These are phyloP conservation scores for Paraphoma sp. DNA, from an alignment of 2,329 filamentous ascomycete genomes.

Conservation along the genomic window DNA sequence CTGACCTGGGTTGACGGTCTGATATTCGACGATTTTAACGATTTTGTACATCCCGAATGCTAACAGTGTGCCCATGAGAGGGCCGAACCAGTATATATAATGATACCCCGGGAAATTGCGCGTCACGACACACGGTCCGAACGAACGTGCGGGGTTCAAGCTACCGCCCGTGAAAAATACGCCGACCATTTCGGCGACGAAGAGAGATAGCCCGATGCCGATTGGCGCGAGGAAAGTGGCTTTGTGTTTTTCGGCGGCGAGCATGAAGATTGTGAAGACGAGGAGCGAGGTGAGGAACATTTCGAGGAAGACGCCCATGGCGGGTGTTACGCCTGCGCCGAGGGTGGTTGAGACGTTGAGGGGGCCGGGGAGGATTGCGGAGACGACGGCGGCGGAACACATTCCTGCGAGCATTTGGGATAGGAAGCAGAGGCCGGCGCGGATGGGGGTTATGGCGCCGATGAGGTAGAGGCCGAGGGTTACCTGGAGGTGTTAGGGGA, in stretches of 20 bases:
- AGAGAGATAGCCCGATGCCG: slow-evolving; percentile 74
- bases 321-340: slow-evolving; percentile 33
- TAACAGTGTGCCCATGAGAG: slow-evolving; percentile 44
- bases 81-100: slow-evolving; percentile 53
- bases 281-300: slow-evolving; percentile 49
- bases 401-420: slow-evolving; percentile 48
- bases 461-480: slow-evolving; percentile 48
- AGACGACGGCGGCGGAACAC: slow-evolving; percentile 42
- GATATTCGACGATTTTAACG: slow-evolving; percentile 50
- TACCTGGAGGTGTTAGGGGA: slow-evolving; percentile 25
- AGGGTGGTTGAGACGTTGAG: slow-evolving; percentile 47
- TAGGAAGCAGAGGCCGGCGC: slow-evolving; percentile 41
- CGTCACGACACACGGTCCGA: slow-evolving; percentile 51
- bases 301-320: slow-evolving; percentile 48
- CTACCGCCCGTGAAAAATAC: slow-evolving; percentile 54
- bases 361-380: slow-evolving; percentile 43
- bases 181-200: slow-evolving; percentile 63
- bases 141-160: slow-evolving; percentile 50
- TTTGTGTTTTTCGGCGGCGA: slow-evolving; percentile 76
- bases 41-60: slow-evolving; percentile 49
- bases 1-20: slow-evolving; percentile 51
- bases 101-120: slow-evolving; percentile 47
- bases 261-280: slow-evolving; percentile 60
- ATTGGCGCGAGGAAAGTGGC: slow-evolving; percentile 74
- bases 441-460: slow-evolving; percentile 28